These are phyloP conservation scores for Aspergillus terreus DNA, from an alignment of 2,329 filamentous ascomycete genomes.

Conservation along the genomic window DNA sequence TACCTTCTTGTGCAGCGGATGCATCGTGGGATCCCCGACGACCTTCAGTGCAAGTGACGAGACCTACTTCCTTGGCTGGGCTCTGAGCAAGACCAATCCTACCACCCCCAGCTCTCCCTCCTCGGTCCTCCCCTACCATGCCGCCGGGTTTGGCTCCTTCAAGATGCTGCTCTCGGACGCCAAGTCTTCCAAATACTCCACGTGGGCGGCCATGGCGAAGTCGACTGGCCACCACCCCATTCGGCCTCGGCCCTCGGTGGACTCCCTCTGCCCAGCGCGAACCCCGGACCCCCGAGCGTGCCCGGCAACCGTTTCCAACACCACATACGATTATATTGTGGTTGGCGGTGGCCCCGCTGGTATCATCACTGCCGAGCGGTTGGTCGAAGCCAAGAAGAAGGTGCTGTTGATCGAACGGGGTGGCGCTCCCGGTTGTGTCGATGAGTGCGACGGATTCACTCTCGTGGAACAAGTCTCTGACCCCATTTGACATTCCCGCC, in stretches of 20 bases:
- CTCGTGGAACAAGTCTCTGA: constrained; percentile 16
- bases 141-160: constrained; percentile 14
- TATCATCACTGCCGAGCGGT: constrained; percentile 17
- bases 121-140: constrained; percentile 13
- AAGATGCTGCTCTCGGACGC: constrained; percentile 12
- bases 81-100: constrained; percentile 12
- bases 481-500: constrained; percentile 16
- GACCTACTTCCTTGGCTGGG: constrained; percentile 16
- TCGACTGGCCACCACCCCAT: constrained; percentile 4
- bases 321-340: constrained; percentile 21
- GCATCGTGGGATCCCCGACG: constrained; percentile 12
- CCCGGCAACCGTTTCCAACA: constrained; percentile 12
- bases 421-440: constrained; percentile 10
- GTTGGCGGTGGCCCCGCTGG: constrained; percentile 19
- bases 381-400: constrained; percentile 16
- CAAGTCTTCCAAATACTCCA: constrained; percentile 15
- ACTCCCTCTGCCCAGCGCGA: constrained; percentile 5
- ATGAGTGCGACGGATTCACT: constrained; percentile 14
- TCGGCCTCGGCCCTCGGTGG: constrained; percentile 5
- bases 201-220: constrained; percentile 15
- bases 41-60: constrained; percentile 11
- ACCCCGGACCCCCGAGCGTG: constrained; percentile 10
- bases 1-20: constrained; percentile 16
- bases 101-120: constrained; percentile 11
- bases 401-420: constrained; percentile 19